phyloP scores from a whole-genome alignment of 1,284 basidiomycete species.

The Volvariella volvacea region DNA sequence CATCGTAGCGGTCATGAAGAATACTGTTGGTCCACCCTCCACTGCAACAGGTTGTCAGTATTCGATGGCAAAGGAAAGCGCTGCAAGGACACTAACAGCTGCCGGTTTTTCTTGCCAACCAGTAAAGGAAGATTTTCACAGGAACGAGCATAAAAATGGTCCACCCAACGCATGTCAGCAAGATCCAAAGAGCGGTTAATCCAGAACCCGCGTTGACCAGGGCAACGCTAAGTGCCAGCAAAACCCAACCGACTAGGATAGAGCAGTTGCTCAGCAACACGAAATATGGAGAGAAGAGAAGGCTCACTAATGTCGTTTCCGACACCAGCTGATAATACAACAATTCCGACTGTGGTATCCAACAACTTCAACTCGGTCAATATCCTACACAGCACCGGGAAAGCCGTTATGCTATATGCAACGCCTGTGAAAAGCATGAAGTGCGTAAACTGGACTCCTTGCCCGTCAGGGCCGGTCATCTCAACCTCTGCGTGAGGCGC shows the following conservation, averaged over 20 bases:
- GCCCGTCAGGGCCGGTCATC: slow-evolving; percentile 21
- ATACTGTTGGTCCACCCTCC: slow-evolving; percentile 70
- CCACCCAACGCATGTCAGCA: slow-evolving; percentile 81
- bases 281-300: neutral
- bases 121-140: slow-evolving; percentile 54
- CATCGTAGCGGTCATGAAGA: slow-evolving; percentile 76
- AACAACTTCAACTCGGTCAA: slow-evolving; percentile 78
- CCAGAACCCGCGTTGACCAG: slow-evolving; percentile 81
- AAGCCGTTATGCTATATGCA: slow-evolving; percentile 90
- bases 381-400: slow-evolving; percentile 90
- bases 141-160: slow-evolving; percentile 75
- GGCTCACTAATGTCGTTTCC: slow-evolving; percentile 70
- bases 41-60: slow-evolving; percentile 23
- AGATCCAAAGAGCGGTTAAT: slow-evolving; percentile 73
- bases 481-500: neutral
- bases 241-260: slow-evolving; percentile 55
- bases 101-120: slow-evolving; percentile 75
- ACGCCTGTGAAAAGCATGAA: slow-evolving; percentile 95
- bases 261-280: slow-evolving; percentile 1
- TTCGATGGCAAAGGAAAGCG: neutral
- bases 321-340: slow-evolving; percentile 90
- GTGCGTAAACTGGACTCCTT: slow-evolving; percentile 63
- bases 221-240: slow-evolving; percentile 82
- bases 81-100: slow-evolving; percentile 33
- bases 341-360: slow-evolving; percentile 89